Base-by-base conservation (phyloP, 2,329 filamentous ascomycete species). In the Arthrobotrys musiformis region DNA sequence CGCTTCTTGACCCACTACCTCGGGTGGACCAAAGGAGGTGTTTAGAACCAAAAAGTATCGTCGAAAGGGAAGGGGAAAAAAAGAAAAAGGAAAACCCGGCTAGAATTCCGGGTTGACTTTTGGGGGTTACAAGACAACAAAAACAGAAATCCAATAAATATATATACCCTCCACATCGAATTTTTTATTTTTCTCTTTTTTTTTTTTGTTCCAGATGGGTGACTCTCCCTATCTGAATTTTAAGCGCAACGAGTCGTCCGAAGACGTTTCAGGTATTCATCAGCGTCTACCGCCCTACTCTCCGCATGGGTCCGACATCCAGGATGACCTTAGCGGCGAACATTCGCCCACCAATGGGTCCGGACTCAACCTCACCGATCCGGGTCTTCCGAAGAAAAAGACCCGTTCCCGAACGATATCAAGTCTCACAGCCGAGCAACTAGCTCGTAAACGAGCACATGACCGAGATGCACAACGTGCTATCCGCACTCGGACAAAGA, bases 371-470 rank as follows among this genome's bases (percentile, higher is more conserved):
- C 24, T 17, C 6, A 2, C 44, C 22, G 72, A 56, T 42, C 85
- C 84, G 80, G 84, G 85, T 9, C 52, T 35, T 15, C 60, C 60
- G 17, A 77, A 77, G 73, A 77, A 77, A 52, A 77, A 77, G 66
- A 67, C 73, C 42, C 66, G 73, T 17, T 85, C 91, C 74, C 89
- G 93, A 80, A 93, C 92, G 79, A 93, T 97, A 69, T 93, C 93
- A 79, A 94, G 92, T 81, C 87, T 97, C 82, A 96, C 93, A 9
- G 92, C 93, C 4, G 92, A 94, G 78, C 94, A 97, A 84, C 88
- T 97, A 74, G 92, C 91, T 30, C 92, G 93, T 83, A 97, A 97
- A 86, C 88, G 94, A 79, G 92, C 93, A 81, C 97, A 97, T 88
- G 93, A 96, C 82, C 90, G 93, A 72, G 92, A 96, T 83, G 93